Evolutionary conservation across 805 yeast genomes (phyloP).

Genomic region (Candida ovalis): DNA sequence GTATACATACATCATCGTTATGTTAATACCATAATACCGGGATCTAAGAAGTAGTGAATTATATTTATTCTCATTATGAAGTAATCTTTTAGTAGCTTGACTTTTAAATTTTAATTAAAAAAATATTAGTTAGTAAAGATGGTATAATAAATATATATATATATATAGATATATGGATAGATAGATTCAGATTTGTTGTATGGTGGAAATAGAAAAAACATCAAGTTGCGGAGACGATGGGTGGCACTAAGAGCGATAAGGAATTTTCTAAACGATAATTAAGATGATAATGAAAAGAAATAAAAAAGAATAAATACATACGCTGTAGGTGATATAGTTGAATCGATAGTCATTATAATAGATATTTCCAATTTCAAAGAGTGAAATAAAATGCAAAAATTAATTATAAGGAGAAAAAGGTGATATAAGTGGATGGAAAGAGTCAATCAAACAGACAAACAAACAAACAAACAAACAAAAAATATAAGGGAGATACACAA

Average conservation of each 20-base stretch:
- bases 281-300: neutral
- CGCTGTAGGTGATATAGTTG: neutral
- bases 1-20: slow-evolving; percentile 34
- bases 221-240: neutral
- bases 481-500: neutral
- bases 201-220: neutral
- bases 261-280: too few relatives aligned
- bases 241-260: neutral
- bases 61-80: neutral
- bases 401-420: neutral
- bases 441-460: neutral
- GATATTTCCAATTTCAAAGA: neutral
- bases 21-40: slow-evolving; percentile 27
- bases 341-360: slow-evolving; percentile 1
- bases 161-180: too few relatives aligned
- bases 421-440: neutral
- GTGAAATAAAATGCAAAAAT: neutral
- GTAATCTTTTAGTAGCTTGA: neutral
- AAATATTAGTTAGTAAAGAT: neutral
- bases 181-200: too few relatives aligned
- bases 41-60: slow-evolving; percentile 22
- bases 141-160: neutral
- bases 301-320: neutral
- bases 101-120: neutral
- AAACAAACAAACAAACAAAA: neutral